Evolutionary conservation across 1,284 basidiomycete species (phyloP).

Genomic region (Ganoderma multipileum): DNA sequence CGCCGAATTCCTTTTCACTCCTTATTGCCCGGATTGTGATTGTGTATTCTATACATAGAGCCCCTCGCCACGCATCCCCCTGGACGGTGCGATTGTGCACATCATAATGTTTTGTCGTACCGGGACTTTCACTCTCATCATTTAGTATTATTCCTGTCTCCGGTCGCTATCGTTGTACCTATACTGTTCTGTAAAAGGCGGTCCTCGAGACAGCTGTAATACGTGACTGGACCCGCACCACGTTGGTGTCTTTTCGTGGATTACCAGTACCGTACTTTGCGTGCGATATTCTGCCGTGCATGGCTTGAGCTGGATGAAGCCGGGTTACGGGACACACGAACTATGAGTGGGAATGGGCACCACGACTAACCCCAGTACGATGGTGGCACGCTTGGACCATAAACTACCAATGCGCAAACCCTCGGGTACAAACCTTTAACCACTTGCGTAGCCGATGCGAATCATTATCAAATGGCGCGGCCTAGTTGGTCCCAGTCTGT

Average conservation of each 20-base stretch:
- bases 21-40: conserved; percentile 18
- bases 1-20: not conserved
- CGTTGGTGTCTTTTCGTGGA: not conserved
- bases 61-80: not conserved
- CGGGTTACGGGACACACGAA: too few relatives aligned
- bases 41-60: conserved; percentile 27
- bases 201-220: conserved; percentile 17
- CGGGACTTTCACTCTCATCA: conserved; percentile 13
- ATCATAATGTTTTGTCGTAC: conserved; percentile 9
- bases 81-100: conserved; percentile 13
- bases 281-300: not conserved
- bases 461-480: too few relatives aligned
- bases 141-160: conserved; percentile 21
- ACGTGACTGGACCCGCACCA: not conserved
- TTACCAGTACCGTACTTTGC: not conserved
- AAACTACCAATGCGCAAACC: too few relatives aligned
- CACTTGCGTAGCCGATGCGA: not conserved
- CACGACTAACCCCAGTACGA: too few relatives aligned
- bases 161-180: conserved; percentile 24
- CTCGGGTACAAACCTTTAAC: not conserved
- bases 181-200: conserved; percentile 26
- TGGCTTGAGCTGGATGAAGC: not conserved
- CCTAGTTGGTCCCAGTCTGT: not conserved
- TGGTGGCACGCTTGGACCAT: too few relatives aligned
- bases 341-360: too few relatives aligned